Percentiles rank a stretch among this genome's conserved stretches.
Evolutionary conservation across 2,329 filamentous ascomycete species (phyloP).

Genomic region (Sporothrix mexicana): DNA sequence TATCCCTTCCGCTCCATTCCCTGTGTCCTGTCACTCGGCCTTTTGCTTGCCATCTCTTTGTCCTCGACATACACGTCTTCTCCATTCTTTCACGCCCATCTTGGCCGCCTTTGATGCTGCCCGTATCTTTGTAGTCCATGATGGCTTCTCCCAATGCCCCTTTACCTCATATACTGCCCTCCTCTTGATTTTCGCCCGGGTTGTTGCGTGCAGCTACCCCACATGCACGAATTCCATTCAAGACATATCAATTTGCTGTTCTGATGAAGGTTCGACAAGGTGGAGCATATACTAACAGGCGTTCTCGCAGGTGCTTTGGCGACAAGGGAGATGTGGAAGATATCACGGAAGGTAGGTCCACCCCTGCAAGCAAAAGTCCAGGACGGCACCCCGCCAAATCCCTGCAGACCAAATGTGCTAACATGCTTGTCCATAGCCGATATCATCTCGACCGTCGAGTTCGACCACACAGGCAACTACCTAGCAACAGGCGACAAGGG

Average conservation of each 20-base stretch:
- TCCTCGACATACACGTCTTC: neutral
- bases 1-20: neutral
- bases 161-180: neutral
- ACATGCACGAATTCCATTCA: neutral
- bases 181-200: too few relatives aligned
- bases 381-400: neutral
- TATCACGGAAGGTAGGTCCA: constrained; percentile 83
- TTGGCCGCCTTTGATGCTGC: constrained; percentile 11
- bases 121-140: neutral
- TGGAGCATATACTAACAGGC: constrained; percentile 38
- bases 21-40: neutral
- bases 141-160: neutral
- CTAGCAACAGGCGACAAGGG: constrained; percentile 90
- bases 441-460: constrained; percentile 90
- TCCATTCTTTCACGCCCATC: neutral
- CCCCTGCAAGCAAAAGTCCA: neutral
- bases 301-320: constrained; percentile 82
- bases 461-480: constrained; percentile 89
- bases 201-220: neutral
- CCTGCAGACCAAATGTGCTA: constrained; percentile 15
- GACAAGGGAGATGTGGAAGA: constrained; percentile 99
- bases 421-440: constrained; percentile 62
- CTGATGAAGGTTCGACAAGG: too few relatives aligned
- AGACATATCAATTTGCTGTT: neutral
- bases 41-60: neutral